A percentile compares a stretch with the other conserved stretches of the same genome.
These are phyloP conservation scores for Citrus cavaleriei DNA, from an alignment of 345 rosid genomes.

Conservation along the genomic window DNA sequence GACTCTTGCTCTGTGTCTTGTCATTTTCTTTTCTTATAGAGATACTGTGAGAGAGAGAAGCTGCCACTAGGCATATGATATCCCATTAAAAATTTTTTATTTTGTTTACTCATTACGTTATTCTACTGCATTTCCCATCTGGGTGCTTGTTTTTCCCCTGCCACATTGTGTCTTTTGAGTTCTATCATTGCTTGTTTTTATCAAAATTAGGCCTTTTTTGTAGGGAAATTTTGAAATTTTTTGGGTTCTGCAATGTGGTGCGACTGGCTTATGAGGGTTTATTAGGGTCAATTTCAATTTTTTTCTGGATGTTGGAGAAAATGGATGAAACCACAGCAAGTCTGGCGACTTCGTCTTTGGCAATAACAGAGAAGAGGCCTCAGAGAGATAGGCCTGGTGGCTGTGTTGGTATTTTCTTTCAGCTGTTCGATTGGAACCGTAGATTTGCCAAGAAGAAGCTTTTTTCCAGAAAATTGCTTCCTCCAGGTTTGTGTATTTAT, in stretches of 20 bases:
- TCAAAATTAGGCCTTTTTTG: neutral
- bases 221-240: neutral
- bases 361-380: slow-evolving; percentile 64
- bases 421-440: slow-evolving; percentile 88
- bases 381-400: slow-evolving; percentile 65
- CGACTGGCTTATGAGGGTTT: neutral
- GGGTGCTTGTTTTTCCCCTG: neutral
- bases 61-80: too few species aligned
- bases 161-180: slow-evolving; percentile 27
- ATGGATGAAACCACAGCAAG: slow-evolving; percentile 48
- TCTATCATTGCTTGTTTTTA: slow-evolving; percentile 14
- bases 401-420: slow-evolving; percentile 88
- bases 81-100: too few species aligned
- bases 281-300: neutral
- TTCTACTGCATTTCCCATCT: slow-evolving; percentile 4
- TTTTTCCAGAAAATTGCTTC: slow-evolving; percentile 71
- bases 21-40: neutral
- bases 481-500: slow-evolving; percentile 46
- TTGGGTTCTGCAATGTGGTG: too few species aligned
- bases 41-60: neutral
- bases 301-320: slow-evolving; percentile 24
- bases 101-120: slow-evolving; percentile 4
- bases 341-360: slow-evolving; percentile 40
- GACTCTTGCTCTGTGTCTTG: neutral
- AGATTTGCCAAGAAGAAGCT: slow-evolving; percentile 79